Evolutionary conservation across 768 basidiomycete genomes (phyloP), one percentile per base, ranked within the genome.

Genomic region (Candolleomyces eurysporus): DNA sequence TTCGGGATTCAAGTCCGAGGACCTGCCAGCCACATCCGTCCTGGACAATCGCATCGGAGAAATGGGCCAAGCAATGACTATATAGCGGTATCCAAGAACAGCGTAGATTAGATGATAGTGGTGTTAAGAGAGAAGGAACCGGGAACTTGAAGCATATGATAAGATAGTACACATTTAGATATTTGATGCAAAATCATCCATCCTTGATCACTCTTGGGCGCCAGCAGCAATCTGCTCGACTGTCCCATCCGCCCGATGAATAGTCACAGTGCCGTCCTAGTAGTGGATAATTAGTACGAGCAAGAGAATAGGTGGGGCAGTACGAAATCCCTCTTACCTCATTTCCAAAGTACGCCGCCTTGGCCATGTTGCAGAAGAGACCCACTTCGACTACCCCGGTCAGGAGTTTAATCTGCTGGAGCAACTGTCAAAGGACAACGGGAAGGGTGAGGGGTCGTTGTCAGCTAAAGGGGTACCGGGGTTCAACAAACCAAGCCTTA

Each of bases 331-430:
- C 17, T 69, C 76, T 49, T 48, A 91, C 92, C 76, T 85, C 79
- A 65, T 94, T 94, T n/a, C 93, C 93, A 73, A 98, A 99, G 79
- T 98, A 98, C n/a, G 96, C 96, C 0, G 95, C 95, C 70, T 88
- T 85, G 5, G 91, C 95, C 82, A 97, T 89, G 58, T 87, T 80
- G 71, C 93, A 95, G 78, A 99, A 98, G n/a, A 99, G 74, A 0
- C 97, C 97, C 39, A 98, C 97, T 73, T 99, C 97, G n/a, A 98
- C 93, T 22, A 98, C 94, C 50, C 97, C 97, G 3, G 96, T 98
- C 62, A 98, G 81, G 83, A 96, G 85, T 79, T 98, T 98, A 70
- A 98, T 90, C 62, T 82, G 79, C 16, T 79, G 73, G 77, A 96
- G 77, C 17, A 98, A 80, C 92, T 96, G 69, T n/a, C n/a, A n/a